A percentile compares a stretch with the other conserved stretches of the same genome.
Conservation (phyloP, 1,284 basidiomycete genomes). For the Rhodotorula sp. region DNA sequence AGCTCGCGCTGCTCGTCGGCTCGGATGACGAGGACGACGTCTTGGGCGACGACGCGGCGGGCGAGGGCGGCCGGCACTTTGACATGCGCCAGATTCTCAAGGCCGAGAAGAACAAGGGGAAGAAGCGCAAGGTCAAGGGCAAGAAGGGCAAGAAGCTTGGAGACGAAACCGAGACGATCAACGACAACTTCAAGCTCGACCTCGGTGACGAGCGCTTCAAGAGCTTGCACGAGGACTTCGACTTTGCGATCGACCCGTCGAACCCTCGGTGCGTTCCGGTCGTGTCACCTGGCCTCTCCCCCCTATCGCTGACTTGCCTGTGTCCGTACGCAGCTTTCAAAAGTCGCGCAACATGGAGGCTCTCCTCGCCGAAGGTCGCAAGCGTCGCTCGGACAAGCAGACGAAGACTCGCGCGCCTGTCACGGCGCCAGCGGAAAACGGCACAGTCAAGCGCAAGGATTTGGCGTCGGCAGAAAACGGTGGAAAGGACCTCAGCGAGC, state of each 20-base stretch:
- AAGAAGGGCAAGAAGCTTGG: constrained; percentile 62
- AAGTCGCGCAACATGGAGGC: constrained; percentile 84
- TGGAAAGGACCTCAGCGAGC: constrained; percentile 55
- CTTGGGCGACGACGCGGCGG: constrained; percentile 38
- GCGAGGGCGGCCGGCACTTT: constrained; percentile 69
- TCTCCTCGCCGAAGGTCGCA: constrained; percentile 62
- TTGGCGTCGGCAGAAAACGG: not conserved
- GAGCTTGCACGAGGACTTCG: constrained; percentile 81
- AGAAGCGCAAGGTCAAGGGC: constrained; percentile 53
- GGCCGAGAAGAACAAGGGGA: constrained; percentile 66
- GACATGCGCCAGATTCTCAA: constrained; percentile 86
- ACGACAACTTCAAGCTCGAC: constrained; percentile 70
- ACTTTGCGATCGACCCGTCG: constrained; percentile 92
- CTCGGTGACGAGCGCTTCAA: constrained; percentile 85
- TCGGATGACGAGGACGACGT: constrained; percentile 55
- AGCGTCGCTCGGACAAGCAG: constrained; percentile 56
- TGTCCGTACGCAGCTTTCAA: constrained; percentile 64
- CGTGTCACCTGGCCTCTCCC: too few relatives aligned
- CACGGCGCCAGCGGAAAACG: constrained; percentile 20
- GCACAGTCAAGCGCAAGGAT: constrained; percentile 3
- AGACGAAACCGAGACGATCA: constrained; percentile 61
- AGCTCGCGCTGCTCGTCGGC: constrained; percentile 64
- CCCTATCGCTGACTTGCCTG: constrained; percentile 13
- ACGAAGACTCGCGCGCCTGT: constrained; percentile 42
- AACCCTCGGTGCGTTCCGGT: constrained; percentile 84